These are phyloP conservation scores for Metarhizium guizhouense DNA, from an alignment of 2,329 filamentous ascomycete species.

Conservation along the genomic window DNA sequence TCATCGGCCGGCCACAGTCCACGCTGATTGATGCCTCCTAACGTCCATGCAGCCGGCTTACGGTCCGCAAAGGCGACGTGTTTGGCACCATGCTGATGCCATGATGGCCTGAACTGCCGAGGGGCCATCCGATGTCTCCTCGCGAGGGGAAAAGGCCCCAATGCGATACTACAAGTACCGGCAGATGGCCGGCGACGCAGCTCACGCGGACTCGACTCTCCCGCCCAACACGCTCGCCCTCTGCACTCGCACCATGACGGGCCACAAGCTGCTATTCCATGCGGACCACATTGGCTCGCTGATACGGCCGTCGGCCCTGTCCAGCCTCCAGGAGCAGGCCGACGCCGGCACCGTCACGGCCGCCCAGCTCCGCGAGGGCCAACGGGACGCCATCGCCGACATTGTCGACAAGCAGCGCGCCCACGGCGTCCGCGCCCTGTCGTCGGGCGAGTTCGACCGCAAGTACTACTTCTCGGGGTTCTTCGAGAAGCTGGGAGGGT, in stretches of 20 bases:
- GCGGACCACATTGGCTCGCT: conserved; percentile 67
- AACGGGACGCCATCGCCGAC: conserved; percentile 54
- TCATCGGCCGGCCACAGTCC: too few relatives aligned
- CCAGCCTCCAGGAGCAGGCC: conserved; percentile 39
- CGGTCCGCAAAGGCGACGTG: neutral
- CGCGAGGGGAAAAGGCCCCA: neutral
- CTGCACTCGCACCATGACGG: conserved; percentile 11
- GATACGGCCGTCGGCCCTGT: conserved; percentile 53
- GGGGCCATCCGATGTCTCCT: neutral
- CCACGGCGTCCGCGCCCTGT: conserved; percentile 53
- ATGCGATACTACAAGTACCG: neutral
- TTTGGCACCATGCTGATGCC: neutral
- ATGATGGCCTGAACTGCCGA: neutral
- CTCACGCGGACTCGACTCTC: too few relatives aligned
- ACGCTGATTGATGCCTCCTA: neutral
- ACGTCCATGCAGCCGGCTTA: neutral
- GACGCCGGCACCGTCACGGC: conserved; percentile 36
- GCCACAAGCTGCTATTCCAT: conserved; percentile 45
- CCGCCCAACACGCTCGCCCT: neutral
- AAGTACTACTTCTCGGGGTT: conserved; percentile 41
- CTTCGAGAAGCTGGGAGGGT: conserved; percentile 36
- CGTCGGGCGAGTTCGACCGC: conserved; percentile 59
- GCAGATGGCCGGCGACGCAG: neutral
- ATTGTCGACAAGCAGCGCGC: conserved; percentile 57
- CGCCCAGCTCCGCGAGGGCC: conserved; percentile 41